These are phyloP conservation scores for Tritrichomonas musculus DNA, from an alignment of 208 protist species.

Conservation along the genomic window DNA sequence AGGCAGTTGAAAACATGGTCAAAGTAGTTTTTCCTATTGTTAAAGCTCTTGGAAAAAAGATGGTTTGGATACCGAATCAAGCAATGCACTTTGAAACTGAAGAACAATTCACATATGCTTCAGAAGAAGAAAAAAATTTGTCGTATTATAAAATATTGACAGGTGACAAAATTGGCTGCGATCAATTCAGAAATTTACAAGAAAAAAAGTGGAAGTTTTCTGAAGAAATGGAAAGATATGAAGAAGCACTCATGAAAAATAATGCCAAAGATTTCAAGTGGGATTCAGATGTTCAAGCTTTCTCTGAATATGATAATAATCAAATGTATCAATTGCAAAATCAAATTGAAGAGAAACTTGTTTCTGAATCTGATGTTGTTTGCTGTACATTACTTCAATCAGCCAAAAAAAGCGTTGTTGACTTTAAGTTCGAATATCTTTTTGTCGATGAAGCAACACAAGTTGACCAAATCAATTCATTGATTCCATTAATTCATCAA, in stretches of 20 bases:
- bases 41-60: too few relatives aligned
- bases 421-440: too few relatives aligned
- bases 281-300: too few relatives aligned
- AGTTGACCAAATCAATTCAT: conserved; percentile 80
- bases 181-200: neutral
- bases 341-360: conserved; percentile 36
- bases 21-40: too few relatives aligned
- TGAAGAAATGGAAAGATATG: neutral
- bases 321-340: neutral
- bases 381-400: conserved; percentile 80
- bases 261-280: too few relatives aligned
- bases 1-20: too few relatives aligned
- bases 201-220: neutral
- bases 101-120: neutral
- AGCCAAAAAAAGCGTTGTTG: conserved; percentile 65
- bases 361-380: conserved; percentile 75
- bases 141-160: neutral
- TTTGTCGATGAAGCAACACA: conserved; percentile 89
- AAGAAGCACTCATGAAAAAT: too few relatives aligned
- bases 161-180: neutral
- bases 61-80: too few relatives aligned
- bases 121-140: too few relatives aligned
- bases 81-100: neutral
- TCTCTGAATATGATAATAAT: neutral
- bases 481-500: conserved; percentile 81